Base-by-base conservation (phyloP, 2,329 filamentous ascomycete genomes). In the Pseudogymnoascus sp. region DNA sequence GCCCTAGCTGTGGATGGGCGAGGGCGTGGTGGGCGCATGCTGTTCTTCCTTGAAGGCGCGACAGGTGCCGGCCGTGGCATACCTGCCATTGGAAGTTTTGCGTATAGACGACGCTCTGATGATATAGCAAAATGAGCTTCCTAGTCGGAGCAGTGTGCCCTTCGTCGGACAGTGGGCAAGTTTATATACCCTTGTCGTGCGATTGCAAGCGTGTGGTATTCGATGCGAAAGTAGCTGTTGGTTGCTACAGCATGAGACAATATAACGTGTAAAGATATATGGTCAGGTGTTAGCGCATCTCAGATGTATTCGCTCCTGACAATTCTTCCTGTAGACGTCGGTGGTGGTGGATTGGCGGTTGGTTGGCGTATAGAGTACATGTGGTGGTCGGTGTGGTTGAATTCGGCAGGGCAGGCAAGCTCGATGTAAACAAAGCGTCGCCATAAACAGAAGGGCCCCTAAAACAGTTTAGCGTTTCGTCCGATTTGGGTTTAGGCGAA, bases 1-100 rank as follows among this genome's bases (percentile, higher is more conserved):
- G 84, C 79, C 68, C 81, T 79, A 17, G 76, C 74, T 38, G 78
- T 71, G 23, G 84, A 81, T 37, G 81, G 82, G 66, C 82, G 78
- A 73, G 84, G 83, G 62, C 77, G 75, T 44, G 80, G 76, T 68
- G 79, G 81, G 62, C 80, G 80, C 74, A 81, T 78, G 64, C 75
- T 79, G 65, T 77, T 75, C 69, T 75, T 74, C 63, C 75, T 82
- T 66, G 76, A 73, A 60, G 80, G 79, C 72, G 77, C 75, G 64
- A 78, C 75, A 65, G 74, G 68, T 65, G 76, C 75, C 73, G 81
- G 77, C 73, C 83, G 78, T 67, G 79, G 77, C 65, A 81, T 75
- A 73, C 80, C 81, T 73, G 80, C 80, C 83, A 86, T 86, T 46
- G 66, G 65, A 67, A 67, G 33, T 11, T 23, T 42, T 56, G 50